These are phyloP conservation scores for Jaapia argillacea DNA, from an alignment of 768 basidiomycete genomes.

Conservation along the genomic window DNA sequence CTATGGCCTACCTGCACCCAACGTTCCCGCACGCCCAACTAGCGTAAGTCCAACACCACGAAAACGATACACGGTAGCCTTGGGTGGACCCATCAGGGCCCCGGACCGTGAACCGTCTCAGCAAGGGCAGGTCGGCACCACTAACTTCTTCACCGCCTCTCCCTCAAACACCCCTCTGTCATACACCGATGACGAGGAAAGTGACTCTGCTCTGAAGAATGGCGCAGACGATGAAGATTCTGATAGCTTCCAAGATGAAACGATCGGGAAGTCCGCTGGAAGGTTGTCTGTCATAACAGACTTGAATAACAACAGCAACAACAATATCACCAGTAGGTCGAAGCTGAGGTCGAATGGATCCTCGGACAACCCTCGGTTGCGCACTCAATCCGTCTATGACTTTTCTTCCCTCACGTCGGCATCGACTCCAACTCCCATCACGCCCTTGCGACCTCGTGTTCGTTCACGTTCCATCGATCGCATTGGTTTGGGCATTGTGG, in stretches of 20 bases:
- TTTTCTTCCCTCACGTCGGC: conserved; percentile 13
- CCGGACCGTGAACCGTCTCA: conserved; percentile 14
- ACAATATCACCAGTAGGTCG: conserved; percentile 14
- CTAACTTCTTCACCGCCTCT: conserved; percentile 28
- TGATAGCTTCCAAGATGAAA: conserved; percentile 41
- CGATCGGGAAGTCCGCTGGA: conserved; percentile 44
- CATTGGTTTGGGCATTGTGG: conserved; percentile 9
- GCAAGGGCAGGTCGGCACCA: conserved; percentile 17
- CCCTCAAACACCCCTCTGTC: conserved; percentile 15
- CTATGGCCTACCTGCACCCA: conserved; percentile 36
- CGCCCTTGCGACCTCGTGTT: conserved; percentile 20
- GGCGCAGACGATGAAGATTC: conserved; percentile 26
- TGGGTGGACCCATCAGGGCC: conserved; percentile 59
- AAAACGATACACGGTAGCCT: conserved; percentile 80
- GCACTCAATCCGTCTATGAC: conserved; percentile 41
- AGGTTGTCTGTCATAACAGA: conserved; percentile 8
- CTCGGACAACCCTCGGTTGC: conserved; percentile 13
- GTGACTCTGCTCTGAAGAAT: conserved; percentile 12
- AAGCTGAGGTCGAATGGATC: conserved; percentile 14
- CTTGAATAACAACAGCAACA: neutral
- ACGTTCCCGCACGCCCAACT: conserved; percentile 29
- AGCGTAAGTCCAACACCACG: conserved; percentile 60
- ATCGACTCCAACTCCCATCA: conserved; percentile 15
- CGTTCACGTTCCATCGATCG: conserved; percentile 31
- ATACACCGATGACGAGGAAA: conserved; percentile 9